A percentile compares a stretch with the other conserved stretches of the same genome.
Evolutionary conservation across 202 grass and related monocot species (phyloP).

Genomic region (Musa balbisiana): DNA sequence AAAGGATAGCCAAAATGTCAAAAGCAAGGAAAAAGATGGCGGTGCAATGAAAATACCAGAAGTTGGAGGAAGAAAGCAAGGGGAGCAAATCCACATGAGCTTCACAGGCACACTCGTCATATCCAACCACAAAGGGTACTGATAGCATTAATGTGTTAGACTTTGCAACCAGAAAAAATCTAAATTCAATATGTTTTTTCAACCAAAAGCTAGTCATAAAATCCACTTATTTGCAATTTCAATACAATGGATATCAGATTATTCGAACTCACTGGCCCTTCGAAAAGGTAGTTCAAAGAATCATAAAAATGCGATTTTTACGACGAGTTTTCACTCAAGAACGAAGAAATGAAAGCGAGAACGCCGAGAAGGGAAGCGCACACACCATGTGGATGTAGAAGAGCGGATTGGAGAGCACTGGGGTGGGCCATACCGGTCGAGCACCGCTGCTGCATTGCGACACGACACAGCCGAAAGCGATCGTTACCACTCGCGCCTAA

Average conservation of each 20-base stretch:
- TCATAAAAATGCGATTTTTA: neutral
- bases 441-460: neutral
- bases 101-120: neutral
- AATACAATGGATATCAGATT: neutral
- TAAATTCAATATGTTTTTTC: too few relatives aligned
- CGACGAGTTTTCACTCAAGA: neutral
- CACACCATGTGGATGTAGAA: neutral
- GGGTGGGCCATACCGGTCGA: neutral
- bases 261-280: neutral
- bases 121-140: neutral
- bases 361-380: neutral
- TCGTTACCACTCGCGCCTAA: neutral
- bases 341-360: too few relatives aligned
- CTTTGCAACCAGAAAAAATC: too few relatives aligned
- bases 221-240: neutral
- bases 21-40: conserved; percentile 37
- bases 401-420: neutral
- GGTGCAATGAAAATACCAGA: conserved; percentile 23
- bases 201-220: too few relatives aligned
- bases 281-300: neutral
- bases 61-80: neutral
- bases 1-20: conserved; percentile 30
- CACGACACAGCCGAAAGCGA: neutral
- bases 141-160: neutral
- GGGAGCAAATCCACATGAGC: neutral